Conservation (phyloP, 495 filamentous ascomycete genomes). For the Mytilinidion resinicola region DNA sequence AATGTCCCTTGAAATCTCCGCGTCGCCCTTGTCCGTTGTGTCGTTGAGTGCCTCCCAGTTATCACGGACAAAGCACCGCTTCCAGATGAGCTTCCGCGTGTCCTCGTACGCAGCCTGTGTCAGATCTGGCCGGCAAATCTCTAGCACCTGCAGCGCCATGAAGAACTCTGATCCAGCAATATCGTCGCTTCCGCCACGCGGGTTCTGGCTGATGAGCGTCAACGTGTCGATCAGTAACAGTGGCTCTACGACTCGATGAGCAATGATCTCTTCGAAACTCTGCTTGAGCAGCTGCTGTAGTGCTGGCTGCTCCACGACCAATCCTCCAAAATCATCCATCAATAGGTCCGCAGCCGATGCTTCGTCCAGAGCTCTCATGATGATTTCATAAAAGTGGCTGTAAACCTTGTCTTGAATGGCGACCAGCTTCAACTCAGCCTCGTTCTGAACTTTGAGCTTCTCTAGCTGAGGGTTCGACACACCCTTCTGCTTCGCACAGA, state of each 20-base stretch:
- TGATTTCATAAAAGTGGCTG: slow-evolving; percentile 49
- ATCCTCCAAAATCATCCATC: slow-evolving; percentile 57
- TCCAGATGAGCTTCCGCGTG: slow-evolving; percentile 71
- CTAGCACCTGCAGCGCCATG: slow-evolving; percentile 62
- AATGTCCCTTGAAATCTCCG: slow-evolving; percentile 41
- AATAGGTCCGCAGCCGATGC: slow-evolving; percentile 69
- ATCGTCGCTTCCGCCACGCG: slow-evolving; percentile 28
- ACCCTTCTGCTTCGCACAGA: slow-evolving; percentile 51
- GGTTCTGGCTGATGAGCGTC: slow-evolving; percentile 53
- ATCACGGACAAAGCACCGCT: slow-evolving; percentile 70
- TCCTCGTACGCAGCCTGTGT: slow-evolving; percentile 47
- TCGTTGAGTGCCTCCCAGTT: slow-evolving; percentile 62
- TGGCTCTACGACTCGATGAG: slow-evolving; percentile 58
- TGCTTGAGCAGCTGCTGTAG: slow-evolving; percentile 58
- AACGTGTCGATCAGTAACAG: slow-evolving; percentile 73
- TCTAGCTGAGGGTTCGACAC: slow-evolving; percentile 25
- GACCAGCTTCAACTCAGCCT: slow-evolving; percentile 58
- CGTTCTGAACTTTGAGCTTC: not conserved
- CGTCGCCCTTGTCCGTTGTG: slow-evolving; percentile 48
- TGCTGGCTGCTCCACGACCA: slow-evolving; percentile 53
- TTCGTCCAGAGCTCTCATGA: slow-evolving; percentile 65
- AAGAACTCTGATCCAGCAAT: slow-evolving; percentile 48
- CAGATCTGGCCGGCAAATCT: slow-evolving; percentile 44
- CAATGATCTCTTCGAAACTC: slow-evolving; percentile 58
- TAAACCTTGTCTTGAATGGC: slow-evolving; percentile 69